phyloP scores from a whole-genome alignment of 2,329 filamentous ascomycete genomes.

The Diaporthe vexans region DNA sequence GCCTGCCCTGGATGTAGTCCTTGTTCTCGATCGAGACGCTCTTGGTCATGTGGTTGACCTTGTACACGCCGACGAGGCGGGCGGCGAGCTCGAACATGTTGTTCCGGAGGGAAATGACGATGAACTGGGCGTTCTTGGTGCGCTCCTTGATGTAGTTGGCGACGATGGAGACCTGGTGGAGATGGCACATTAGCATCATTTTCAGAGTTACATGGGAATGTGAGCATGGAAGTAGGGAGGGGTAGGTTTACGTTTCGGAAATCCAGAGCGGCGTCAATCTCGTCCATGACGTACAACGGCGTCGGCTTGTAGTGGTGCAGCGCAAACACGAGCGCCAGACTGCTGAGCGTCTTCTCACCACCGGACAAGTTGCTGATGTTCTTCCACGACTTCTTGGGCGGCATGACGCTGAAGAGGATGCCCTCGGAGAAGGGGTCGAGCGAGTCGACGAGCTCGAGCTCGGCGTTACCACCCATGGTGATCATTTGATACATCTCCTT shows the following conservation, averaged over 20 bases:
- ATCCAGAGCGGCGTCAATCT: conserved; percentile 97
- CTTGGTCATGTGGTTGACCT: conserved; percentile 99
- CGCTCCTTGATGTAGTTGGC: conserved; percentile 99
- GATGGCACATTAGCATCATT: conserved; percentile 38
- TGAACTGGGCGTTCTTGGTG: conserved; percentile 99
- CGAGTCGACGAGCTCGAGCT: conserved; percentile 95
- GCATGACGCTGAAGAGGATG: conserved; percentile 98
- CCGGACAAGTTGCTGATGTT: conserved; percentile 97
- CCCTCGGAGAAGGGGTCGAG: conserved; percentile 97
- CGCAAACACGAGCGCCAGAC: conserved; percentile 95
- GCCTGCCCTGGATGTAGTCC: conserved; percentile 74
- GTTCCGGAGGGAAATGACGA: conserved; percentile 96
- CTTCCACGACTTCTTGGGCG: conserved; percentile 99
- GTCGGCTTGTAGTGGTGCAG: conserved; percentile 98
- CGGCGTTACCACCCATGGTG: conserved; percentile 98
- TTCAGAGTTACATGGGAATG: not conserved
- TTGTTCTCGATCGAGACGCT: conserved; percentile 90
- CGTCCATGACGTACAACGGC: conserved; percentile 98
- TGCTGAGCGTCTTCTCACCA: conserved; percentile 96
- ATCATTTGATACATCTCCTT: conserved; percentile 99
- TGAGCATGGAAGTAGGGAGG: not conserved
- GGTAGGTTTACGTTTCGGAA: conserved; percentile 90
- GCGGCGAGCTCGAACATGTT: conserved; percentile 99
- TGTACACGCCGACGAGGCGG: conserved; percentile 96
- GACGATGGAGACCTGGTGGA: conserved; percentile 87